A percentile compares a stretch with the other conserved stretches of the same genome.
phyloP scores from a whole-genome alignment of 2,329 filamentous ascomycete species.

The Paracamarosporium sp. region DNA sequence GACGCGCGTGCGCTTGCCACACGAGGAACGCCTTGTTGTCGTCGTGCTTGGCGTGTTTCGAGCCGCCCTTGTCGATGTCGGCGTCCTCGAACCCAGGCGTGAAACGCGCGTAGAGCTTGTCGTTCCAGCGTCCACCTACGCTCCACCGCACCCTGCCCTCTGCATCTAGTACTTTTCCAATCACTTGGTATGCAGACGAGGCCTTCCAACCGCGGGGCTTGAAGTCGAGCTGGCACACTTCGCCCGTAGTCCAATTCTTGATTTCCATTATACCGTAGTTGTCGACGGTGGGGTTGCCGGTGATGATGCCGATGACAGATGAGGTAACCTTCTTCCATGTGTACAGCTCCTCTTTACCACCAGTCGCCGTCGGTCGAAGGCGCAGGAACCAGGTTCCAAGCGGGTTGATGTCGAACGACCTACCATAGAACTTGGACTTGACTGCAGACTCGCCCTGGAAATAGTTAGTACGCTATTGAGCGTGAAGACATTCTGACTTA shows the following conservation, averaged over 20 bases:
- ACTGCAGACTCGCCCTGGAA: slow-evolving; percentile 87
- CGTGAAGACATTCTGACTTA: slow-evolving; percentile 40
- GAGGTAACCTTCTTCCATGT: slow-evolving; percentile 99
- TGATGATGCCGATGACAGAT: slow-evolving; percentile 98
- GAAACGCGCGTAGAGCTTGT: slow-evolving; percentile 91
- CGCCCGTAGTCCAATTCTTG: slow-evolving; percentile 95
- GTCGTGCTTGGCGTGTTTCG: slow-evolving; percentile 56
- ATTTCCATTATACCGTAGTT: slow-evolving; percentile 98
- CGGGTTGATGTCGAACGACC: slow-evolving; percentile 95
- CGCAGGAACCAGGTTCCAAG: slow-evolving; percentile 96
- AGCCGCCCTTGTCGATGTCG: slow-evolving; percentile 56
- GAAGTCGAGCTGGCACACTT: slow-evolving; percentile 88
- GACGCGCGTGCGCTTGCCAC: slow-evolving; percentile 86
- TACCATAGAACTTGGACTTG: slow-evolving; percentile 96
- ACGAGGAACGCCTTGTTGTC: slow-evolving; percentile 83
- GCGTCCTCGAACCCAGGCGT: slow-evolving; percentile 89
- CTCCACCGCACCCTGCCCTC: slow-evolving; percentile 84
- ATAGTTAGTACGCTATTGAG: slow-evolving; percentile 18
- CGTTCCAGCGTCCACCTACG: slow-evolving; percentile 95
- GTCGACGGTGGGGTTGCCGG: slow-evolving; percentile 93
- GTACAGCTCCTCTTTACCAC: slow-evolving; percentile 77
- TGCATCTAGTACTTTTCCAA: slow-evolving; percentile 82
- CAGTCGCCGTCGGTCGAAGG: slow-evolving; percentile 76
- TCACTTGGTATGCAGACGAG: slow-evolving; percentile 85
- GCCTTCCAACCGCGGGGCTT: slow-evolving; percentile 97